Percentiles rank a stretch among this genome's conserved stretches.
Evolutionary conservation across 2,329 filamentous ascomycete species (phyloP).

Genomic region (Conoideocrella luteorostrata): DNA sequence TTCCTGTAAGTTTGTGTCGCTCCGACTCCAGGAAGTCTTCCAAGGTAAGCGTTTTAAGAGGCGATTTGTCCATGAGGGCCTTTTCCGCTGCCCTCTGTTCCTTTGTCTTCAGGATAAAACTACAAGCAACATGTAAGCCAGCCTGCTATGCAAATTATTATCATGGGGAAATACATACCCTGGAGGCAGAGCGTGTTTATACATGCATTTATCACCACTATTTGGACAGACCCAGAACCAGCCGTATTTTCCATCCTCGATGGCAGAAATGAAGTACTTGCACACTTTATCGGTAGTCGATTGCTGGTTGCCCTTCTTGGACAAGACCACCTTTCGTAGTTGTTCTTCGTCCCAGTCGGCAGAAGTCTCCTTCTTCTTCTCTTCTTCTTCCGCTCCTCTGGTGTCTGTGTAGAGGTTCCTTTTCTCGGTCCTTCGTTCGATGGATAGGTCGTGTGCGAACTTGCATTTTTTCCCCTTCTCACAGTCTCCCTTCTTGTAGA

Average conservation of each 20-base stretch:
- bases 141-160: neutral
- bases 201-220: constrained; percentile 96
- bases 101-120: constrained; percentile 95
- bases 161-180: constrained; percentile 57
- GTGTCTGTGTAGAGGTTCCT: constrained; percentile 84
- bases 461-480: constrained; percentile 98
- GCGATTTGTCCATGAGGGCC: constrained; percentile 90
- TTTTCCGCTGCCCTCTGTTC: constrained; percentile 95
- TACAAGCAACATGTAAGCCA: constrained; percentile 31
- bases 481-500: constrained; percentile 94
- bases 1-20: constrained; percentile 88
- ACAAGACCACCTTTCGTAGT: constrained; percentile 79
- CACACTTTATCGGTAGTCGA: constrained; percentile 97
- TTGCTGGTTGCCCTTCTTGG: constrained; percentile 94
- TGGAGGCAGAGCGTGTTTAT: constrained; percentile 88
- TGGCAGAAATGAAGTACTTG: constrained; percentile 96
- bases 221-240: constrained; percentile 99
- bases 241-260: constrained; percentile 97
- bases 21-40: constrained; percentile 97
- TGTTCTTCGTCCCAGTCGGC: constrained; percentile 98
- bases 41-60: constrained; percentile 85
- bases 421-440: constrained; percentile 91
- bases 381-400: constrained; percentile 61
- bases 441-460: constrained; percentile 83
- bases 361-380: constrained; percentile 88